Evolutionary conservation across 306 rosid species (phyloP), one percentile per base, ranked within the genome.

Genomic region (Vigna mungo): DNA sequence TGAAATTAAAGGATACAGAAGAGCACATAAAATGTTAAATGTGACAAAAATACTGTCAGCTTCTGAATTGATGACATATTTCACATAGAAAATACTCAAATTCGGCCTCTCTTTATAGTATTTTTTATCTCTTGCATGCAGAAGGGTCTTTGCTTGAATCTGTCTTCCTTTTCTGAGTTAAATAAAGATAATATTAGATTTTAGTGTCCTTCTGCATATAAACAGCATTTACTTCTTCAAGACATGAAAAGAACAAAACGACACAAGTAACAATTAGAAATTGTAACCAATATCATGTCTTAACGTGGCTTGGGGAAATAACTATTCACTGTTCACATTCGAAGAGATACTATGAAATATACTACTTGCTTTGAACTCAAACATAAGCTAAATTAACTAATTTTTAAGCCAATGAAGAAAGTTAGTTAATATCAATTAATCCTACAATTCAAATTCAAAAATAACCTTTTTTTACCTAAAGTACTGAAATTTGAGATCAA

Each of bases 81-180:
- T 6, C 23, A 14, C 20, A 60, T 46, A 16, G 23, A 59, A 52
- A 36, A 25, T 34, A 12, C 13, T 63, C 49, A 72, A 65, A 56
- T 47, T 43, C 60, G 15, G 68, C 55, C 25, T 78, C 74, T 58
- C 72, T 65, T 36, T 65, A 76, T 72, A 6, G 70, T 48, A 82
- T 73, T 74, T 74, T 9, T 61, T 46, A 43, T 68, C 83, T 60
- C 72, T 78, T 78, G 80, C 18, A 9, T 73, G 60, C 68, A 41
- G 83, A 78, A 25, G 83, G 80, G 59, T 58, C 67, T 9, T 58
- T 59, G 86, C 62, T 83, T 39, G 77, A 53, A 44, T 60, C 77
- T 21, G 80, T 68, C 69, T 44, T 78, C 73, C 83, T 83, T 74
- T 78, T 83, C 86, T 83, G 80, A 58, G 55, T 8, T 7, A 52